Evolutionary conservation across 257 asterid genomes (phyloP).

Genomic region (Plantago major): DNA sequence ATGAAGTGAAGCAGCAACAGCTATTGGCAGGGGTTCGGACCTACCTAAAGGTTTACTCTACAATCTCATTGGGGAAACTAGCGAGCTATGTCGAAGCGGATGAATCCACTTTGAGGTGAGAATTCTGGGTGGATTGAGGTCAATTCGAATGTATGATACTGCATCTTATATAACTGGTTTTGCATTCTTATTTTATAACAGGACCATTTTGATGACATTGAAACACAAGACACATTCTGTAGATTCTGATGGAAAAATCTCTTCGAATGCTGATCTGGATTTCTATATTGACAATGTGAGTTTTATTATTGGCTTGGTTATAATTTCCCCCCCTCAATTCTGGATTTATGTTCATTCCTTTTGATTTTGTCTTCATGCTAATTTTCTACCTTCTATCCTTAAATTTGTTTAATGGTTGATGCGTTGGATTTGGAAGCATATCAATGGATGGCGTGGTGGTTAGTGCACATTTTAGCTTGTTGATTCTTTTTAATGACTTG

Average conservation of each 20-base stretch:
- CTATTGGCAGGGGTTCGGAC: conserved; percentile 73
- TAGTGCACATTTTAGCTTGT: background rate
- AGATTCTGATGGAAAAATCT: conserved; percentile 62
- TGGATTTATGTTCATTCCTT: background rate
- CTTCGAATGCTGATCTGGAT: conserved; percentile 77
- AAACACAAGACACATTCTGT: conserved; percentile 93
- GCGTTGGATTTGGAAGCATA: background rate
- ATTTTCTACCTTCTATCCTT: too few species aligned
- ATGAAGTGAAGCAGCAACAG: conserved; percentile 96
- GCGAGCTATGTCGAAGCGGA: conserved; percentile 83
- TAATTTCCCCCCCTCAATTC: background rate
- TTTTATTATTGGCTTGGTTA: background rate
- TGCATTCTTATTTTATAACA: conserved; percentile 24
- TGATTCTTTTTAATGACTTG: background rate
- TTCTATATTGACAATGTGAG: conserved; percentile 89
- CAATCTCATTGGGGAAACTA: conserved; percentile 78
- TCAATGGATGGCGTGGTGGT: background rate
- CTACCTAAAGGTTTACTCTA: conserved; percentile 77
- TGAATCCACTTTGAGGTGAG: conserved; percentile 79
- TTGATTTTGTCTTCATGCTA: too few species aligned
- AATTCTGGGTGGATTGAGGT: too few species aligned
- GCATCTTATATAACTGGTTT: conserved; percentile 11
- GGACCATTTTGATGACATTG: conserved; percentile 91
- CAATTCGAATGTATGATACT: background rate
- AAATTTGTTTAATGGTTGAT: too few species aligned